Evolutionary conservation across 352 stramenopile genomes (phyloP).

Genomic region (Thraustochytrium striatum): DNA sequence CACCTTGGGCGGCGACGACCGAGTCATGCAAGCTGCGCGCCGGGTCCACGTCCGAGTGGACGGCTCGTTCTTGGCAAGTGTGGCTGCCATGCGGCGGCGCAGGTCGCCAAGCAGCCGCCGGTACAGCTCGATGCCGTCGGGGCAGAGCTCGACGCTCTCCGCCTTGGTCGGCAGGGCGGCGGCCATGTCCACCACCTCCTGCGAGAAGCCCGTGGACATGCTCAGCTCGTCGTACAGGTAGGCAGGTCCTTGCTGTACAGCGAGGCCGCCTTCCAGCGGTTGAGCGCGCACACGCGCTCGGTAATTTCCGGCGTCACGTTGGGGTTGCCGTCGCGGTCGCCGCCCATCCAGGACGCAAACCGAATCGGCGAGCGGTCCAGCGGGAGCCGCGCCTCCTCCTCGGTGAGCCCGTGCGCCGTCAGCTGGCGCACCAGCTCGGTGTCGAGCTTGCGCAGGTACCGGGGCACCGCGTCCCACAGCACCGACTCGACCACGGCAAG

Average conservation of each 20-base stretch:
- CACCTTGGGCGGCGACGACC: too few relatives aligned
- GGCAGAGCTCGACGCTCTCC: background rate
- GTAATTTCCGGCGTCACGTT: slow-evolving; percentile 75
- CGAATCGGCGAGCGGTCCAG: slow-evolving; percentile 64
- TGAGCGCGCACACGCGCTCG: slow-evolving; percentile 61
- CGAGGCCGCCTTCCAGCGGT: slow-evolving; percentile 61
- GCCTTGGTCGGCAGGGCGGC: background rate
- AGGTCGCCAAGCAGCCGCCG: slow-evolving; percentile 45
- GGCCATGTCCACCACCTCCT: slow-evolving; percentile 12
- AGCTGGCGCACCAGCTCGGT: slow-evolving; percentile 23
- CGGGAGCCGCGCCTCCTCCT: slow-evolving; percentile 62
- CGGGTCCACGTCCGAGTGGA: slow-evolving; percentile 10
- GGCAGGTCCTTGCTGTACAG: slow-evolving; percentile 63
- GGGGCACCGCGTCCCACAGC: slow-evolving; percentile 73
- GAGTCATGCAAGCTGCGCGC: background rate
- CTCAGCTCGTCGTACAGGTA: slow-evolving; percentile 60
- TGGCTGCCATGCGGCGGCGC: slow-evolving; percentile 22
- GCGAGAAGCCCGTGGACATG: slow-evolving; percentile 58
- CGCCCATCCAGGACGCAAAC: slow-evolving; percentile 78
- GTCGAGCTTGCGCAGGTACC: slow-evolving; percentile 73
- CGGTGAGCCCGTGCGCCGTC: background rate
- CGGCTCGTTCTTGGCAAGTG: slow-evolving; percentile 8
- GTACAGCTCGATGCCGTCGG: slow-evolving; percentile 39
- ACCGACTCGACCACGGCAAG: slow-evolving; percentile 70
- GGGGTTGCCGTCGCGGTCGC: slow-evolving; percentile 74